Evolutionary conservation across 164 flowering plant genomes (phyloP).

Genomic region (Macadamia integrifolia): DNA sequence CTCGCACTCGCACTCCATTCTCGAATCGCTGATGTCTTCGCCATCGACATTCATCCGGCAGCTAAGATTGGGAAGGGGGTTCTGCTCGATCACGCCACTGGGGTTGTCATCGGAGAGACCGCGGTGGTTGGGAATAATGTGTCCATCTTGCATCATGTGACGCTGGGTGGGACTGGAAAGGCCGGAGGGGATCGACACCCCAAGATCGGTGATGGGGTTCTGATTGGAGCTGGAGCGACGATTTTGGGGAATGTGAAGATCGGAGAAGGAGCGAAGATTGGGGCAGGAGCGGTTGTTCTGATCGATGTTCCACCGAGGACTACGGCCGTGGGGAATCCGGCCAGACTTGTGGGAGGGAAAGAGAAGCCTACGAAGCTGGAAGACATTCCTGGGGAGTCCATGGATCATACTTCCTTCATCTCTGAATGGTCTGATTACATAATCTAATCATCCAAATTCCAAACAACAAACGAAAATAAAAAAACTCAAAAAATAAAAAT

Average conservation of each 20-base stretch:
- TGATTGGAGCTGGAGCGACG: conserved; percentile 61
- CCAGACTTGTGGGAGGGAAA: conserved; percentile 60
- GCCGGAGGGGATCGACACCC: conserved; percentile 55
- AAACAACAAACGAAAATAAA: no score
- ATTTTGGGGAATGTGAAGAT: conserved; percentile 50
- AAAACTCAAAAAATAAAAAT: no score
- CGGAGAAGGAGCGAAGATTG: conserved; percentile 64
- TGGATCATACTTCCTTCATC: conserved; percentile 70
- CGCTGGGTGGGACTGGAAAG: conserved; percentile 65
- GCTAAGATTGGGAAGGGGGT: conserved; percentile 51
- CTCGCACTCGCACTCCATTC: conserved; percentile 57
- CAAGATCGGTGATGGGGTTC: conserved; percentile 60
- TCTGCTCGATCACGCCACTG: conserved; percentile 60
- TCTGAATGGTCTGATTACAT: conserved; percentile 66
- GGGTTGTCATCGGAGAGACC: conserved; percentile 66
- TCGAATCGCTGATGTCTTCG: conserved; percentile 55
- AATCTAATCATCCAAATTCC: conserved; percentile 18
- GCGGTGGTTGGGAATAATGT: conserved; percentile 64
- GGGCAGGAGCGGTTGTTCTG: conserved; percentile 61
- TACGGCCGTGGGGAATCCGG: conserved; percentile 65
- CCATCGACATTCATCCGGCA: conserved; percentile 62
- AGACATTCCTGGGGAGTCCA: conserved; percentile 60
- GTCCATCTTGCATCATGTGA: conserved; percentile 59
- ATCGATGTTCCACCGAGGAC: conserved; percentile 60
- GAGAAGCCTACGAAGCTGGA: conserved; percentile 40